These are phyloP conservation scores for Aspergillus clavatus DNA, from an alignment of 2,329 filamentous ascomycete species.

Conservation along the genomic window DNA sequence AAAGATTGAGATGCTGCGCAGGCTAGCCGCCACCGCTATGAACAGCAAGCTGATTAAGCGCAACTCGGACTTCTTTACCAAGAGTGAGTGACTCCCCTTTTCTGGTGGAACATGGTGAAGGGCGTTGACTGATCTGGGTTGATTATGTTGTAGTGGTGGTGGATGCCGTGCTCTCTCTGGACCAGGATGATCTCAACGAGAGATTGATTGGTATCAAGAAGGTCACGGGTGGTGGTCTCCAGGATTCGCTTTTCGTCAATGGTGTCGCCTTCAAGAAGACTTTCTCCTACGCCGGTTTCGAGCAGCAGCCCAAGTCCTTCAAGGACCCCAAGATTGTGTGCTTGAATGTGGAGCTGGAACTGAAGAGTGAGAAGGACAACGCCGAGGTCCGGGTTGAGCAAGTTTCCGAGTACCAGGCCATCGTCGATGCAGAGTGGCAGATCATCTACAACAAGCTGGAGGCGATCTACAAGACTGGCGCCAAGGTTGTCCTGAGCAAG, in stretches of 20 bases:
- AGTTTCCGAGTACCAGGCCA: conserved; percentile 98
- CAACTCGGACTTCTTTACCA: conserved; percentile 94
- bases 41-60: conserved; percentile 99
- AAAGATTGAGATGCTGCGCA: conserved; percentile 79
- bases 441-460: conserved; percentile 99
- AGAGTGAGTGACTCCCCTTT: conserved; percentile 56
- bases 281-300: conserved; percentile 97
- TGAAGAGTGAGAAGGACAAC: conserved; percentile 99
- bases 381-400: conserved; percentile 97
- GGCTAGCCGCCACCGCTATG: conserved; percentile 94
- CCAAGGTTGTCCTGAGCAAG: conserved; percentile 96
- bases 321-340: conserved; percentile 93
- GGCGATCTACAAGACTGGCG: conserved; percentile 85
- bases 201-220: conserved; percentile 98
- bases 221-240: conserved; percentile 90
- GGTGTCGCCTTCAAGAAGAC: conserved; percentile 99
- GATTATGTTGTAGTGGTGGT: conserved; percentile 87
- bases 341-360: conserved; percentile 93
- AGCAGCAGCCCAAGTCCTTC: conserved; percentile 97
- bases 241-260: conserved; percentile 94
- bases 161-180: conserved; percentile 87
- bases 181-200: conserved; percentile 96
- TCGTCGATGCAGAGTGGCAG: conserved; percentile 98
- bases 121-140: conserved; percentile 9
- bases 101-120: neutral